Evolutionary conservation across 345 rosid genomes (phyloP).

Genomic region (Hibiscus tridactylites): DNA sequence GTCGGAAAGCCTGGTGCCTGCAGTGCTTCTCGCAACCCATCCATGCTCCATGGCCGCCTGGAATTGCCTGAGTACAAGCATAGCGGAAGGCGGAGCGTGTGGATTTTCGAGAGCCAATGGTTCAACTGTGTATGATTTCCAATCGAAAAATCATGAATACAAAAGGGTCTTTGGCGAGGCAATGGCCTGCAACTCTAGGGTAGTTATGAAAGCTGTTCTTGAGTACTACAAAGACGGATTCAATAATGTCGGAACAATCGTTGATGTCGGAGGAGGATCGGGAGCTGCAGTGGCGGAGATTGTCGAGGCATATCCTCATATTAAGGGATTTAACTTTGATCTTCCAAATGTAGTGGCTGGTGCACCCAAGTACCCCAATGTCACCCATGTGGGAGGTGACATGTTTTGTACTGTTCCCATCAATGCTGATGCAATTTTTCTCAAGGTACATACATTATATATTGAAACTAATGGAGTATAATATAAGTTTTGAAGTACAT

Average conservation of each 20-base stretch:
- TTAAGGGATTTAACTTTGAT: constrained; percentile 56
- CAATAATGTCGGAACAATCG: constrained; percentile 39
- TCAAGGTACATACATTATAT: constrained; percentile 10
- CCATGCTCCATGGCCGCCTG: constrained; percentile 54
- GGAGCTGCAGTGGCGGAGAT: constrained; percentile 44
- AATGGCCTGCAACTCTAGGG: constrained; percentile 52
- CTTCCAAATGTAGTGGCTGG: constrained; percentile 49
- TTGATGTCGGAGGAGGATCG: constrained; percentile 71
- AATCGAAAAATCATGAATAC: constrained; percentile 26
- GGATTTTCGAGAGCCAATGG: constrained; percentile 46
- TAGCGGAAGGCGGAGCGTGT: constrained; percentile 11
- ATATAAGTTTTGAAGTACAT: no score
- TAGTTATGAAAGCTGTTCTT: constrained; percentile 24
- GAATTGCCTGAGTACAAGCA: constrained; percentile 35
- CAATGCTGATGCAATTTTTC: constrained; percentile 39
- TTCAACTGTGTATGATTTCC: constrained; percentile 35
- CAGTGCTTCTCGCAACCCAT: constrained; percentile 35
- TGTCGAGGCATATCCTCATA: constrained; percentile 46
- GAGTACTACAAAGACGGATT: constrained; percentile 39
- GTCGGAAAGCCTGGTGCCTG: constrained; percentile 29
- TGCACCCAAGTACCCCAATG: constrained; percentile 32
- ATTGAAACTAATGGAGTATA: no score
- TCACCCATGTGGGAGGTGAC: constrained; percentile 52
- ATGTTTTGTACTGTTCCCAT: constrained; percentile 32
- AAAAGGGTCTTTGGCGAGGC: constrained; percentile 42